phyloP scores from a whole-genome alignment of 1,284 basidiomycete genomes.

The Microbotryum silenes-acaulis region DNA sequence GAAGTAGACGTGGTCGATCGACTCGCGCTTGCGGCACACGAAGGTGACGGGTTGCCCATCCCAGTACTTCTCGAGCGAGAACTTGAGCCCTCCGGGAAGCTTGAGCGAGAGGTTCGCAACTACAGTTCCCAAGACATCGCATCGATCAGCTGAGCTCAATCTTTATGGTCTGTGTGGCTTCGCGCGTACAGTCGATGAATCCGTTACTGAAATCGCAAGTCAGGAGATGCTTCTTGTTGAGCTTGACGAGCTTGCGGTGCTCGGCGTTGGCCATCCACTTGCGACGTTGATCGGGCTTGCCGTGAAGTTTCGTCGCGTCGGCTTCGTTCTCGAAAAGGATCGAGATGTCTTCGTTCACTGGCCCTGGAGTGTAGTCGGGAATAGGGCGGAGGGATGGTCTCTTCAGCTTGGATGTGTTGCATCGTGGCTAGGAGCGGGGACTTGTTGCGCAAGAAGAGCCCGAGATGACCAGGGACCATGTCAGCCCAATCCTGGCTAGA shows the following conservation, averaged over 20 bases:
- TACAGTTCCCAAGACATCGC: conserved; percentile 8
- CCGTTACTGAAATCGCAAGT: conserved; percentile 29
- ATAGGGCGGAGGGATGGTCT: neutral
- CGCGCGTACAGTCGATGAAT: neutral
- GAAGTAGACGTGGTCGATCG: conserved; percentile 8
- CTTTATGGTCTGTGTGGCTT: neutral
- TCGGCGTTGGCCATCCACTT: conserved; percentile 22
- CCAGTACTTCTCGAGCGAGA: conserved; percentile 27
- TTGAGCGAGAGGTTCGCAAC: conserved; percentile 22
- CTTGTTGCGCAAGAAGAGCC: neutral
- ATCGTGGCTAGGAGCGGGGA: conserved; percentile 32
- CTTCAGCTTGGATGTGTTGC: conserved; percentile 12
- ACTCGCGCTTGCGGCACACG: conserved; percentile 1
- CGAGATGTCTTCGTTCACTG: conserved; percentile 28
- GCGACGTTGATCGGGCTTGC: conserved; percentile 22
- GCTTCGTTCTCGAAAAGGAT: conserved; percentile 56
- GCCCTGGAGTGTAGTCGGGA: conserved; percentile 11
- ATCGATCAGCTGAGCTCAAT: conserved; percentile 17
- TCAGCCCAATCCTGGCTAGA: neutral
- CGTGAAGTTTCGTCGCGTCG: conserved; percentile 46
- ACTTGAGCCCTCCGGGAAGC: conserved; percentile 22
- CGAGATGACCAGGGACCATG: neutral
- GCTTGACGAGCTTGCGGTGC: conserved; percentile 7
- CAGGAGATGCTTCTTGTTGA: conserved; percentile 11
- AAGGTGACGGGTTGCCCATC: conserved; percentile 19